These are phyloP conservation scores for Anisodus acutangulus DNA, from an alignment of 257 asterid species.

Conservation along the genomic window DNA sequence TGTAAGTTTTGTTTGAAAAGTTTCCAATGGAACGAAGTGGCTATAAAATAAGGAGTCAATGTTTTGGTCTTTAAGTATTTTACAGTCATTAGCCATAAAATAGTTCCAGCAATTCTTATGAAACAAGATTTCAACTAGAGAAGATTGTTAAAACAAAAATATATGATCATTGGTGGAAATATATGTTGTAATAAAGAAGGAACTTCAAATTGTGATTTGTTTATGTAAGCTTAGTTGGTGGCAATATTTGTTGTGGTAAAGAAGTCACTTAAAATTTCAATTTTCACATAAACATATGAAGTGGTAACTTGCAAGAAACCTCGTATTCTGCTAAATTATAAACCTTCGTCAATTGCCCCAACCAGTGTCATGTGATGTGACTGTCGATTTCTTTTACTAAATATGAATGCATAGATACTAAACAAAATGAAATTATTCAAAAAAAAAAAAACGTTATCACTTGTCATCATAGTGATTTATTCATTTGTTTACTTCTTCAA, in stretches of 20 bases:
- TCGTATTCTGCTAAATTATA: not conserved
- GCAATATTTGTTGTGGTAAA: not conserved
- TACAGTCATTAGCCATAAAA: too few relatives aligned
- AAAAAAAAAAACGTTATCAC: too few relatives aligned
- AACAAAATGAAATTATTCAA: too few relatives aligned
- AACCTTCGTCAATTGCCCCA: not conserved
- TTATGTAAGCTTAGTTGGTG: not conserved
- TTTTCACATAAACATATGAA: not conserved
- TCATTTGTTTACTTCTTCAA: too few relatives aligned
- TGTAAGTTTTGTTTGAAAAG: not conserved
- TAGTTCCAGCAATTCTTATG: not conserved
- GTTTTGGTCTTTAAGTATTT: not conserved
- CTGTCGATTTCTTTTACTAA: too few relatives aligned
- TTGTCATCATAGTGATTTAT: not conserved
- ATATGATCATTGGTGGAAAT: not conserved
- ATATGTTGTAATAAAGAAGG: not conserved
- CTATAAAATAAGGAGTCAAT: not conserved
- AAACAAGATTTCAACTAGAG: not conserved
- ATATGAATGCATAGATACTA: not conserved
- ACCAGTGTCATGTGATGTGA: too few relatives aligned
- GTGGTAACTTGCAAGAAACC: conserved; percentile 18
- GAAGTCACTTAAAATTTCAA: not conserved
- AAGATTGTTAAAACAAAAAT: too few relatives aligned
- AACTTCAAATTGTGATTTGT: too few relatives aligned
- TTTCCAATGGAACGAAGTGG: not conserved